phyloP scores from a whole-genome alignment of 495 filamentous ascomycete genomes.

The Tuber aestivum region DNA sequence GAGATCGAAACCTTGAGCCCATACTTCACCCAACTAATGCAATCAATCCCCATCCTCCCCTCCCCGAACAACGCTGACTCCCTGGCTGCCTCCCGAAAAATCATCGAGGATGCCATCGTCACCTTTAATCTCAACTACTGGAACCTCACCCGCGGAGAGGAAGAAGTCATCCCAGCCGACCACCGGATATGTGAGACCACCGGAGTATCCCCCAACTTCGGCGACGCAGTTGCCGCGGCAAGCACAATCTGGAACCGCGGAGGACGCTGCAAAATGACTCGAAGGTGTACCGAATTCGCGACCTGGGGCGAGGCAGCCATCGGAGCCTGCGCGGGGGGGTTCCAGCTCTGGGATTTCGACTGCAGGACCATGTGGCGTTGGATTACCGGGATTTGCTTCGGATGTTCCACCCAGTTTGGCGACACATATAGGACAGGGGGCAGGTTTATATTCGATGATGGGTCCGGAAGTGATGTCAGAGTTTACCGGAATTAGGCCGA shows the following conservation, averaged over 20 bases:
- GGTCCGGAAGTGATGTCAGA: neutral
- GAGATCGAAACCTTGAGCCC: neutral
- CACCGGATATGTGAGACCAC: neutral
- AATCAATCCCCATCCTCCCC: neutral
- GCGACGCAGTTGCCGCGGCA: neutral
- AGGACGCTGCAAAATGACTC: neutral
- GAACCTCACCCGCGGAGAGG: neutral
- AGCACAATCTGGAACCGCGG: neutral
- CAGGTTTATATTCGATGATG: neutral
- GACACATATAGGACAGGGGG: neutral
- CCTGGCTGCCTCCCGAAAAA: neutral
- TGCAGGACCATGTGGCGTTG: neutral
- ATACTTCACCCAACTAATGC: neutral
- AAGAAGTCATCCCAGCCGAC: neutral
- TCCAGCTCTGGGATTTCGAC: neutral
- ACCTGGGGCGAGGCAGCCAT: neutral
- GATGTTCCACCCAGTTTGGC: neutral
- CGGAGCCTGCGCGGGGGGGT: neutral
- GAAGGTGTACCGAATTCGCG: neutral
- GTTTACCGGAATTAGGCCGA: neutral
- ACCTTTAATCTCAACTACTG: neutral
- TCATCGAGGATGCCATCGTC: neutral
- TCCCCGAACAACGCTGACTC: neutral
- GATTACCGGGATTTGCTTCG: neutral
- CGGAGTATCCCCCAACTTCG: neutral